A percentile compares a stretch with the other conserved stretches of the same genome.
These are phyloP conservation scores for Thalassiosira exigua DNA, from an alignment of 352 stramenopile genomes.

Conservation along the genomic window DNA sequence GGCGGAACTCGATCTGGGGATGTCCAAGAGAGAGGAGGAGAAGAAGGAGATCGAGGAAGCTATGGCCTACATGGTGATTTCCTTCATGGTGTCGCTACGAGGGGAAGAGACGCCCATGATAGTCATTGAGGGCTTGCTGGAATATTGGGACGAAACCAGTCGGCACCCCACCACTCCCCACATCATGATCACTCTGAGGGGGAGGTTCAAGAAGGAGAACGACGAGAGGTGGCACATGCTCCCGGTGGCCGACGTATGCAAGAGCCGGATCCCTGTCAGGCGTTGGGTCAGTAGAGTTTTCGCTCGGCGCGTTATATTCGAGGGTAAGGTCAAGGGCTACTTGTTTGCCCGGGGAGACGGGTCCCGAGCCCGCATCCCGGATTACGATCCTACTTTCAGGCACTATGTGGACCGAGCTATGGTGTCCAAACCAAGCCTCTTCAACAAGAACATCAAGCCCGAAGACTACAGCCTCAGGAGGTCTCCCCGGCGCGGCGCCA, in stretches of 20 bases:
- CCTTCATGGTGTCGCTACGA: too few relatives aligned
- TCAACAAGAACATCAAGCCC: not conserved
- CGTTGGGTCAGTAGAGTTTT: not conserved
- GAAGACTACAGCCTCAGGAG: constrained; percentile 21
- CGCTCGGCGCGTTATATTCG: not conserved
- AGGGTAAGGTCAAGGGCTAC: not conserved
- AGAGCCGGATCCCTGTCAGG: not conserved
- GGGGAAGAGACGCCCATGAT: too few relatives aligned
- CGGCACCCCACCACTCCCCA: not conserved
- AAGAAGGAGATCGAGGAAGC: not conserved
- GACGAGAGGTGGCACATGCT: not conserved
- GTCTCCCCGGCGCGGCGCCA: constrained; percentile 28
- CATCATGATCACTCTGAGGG: constrained; percentile 7
- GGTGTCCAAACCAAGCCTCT: not conserved
- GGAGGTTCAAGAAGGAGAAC: not conserved
- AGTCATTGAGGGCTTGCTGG: too few relatives aligned
- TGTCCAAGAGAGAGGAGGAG: not conserved
- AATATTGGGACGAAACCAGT: too few relatives aligned
- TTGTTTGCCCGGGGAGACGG: not conserved
- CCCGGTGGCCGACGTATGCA: not conserved
- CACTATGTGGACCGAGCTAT: not conserved
- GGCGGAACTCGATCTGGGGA: constrained; percentile 4
- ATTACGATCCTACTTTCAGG: constrained; percentile 4
- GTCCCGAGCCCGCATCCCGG: not conserved
- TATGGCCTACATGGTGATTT: too few relatives aligned